Base-by-base conservation (phyloP, 768 basidiomycete species). In the Lactarius hatsudake region DNA sequence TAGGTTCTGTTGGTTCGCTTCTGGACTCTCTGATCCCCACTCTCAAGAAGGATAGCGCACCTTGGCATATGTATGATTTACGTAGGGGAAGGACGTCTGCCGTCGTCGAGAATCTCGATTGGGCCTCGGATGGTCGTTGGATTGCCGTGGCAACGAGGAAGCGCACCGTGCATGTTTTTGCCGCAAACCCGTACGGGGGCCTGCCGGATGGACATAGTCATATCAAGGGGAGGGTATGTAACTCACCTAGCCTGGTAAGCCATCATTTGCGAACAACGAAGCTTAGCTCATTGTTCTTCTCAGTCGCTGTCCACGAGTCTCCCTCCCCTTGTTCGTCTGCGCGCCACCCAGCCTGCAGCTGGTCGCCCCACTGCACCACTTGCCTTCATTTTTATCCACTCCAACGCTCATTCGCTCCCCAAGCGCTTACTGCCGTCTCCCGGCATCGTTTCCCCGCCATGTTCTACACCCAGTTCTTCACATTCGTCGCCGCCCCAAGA, bases 101-200 rank as follows among this genome's bases (percentile, higher is more conserved):
- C 6, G 76, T 84, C 5, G 82, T 94, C 17, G 84, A 87, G 62
- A 76, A 76, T 15, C 76, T 88, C 15, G 77, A 76, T 30, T 86
- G 85, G 82, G 80, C 81, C 51, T 68, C 74, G 3, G 87, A 88
- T 71, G 87, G 87, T 17, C 76, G 87, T 42, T 93, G 89, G 89
- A 75, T 86, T 20, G 91, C 85, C 3, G 75, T 92, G 42, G 84
- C 81, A n/a, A 91, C 88, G 45, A 72, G 79, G 73, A 86, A 86
- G 70, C 75, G 86, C 64, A 89, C 86, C 0, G 76, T 87, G 26
- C 91, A 94, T 76, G 77, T 93, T 0, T 94, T 92, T 73, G 84
- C 88, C 9, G 79, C 87, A 9, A 90, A 93, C 74, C 91, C 91
- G 5, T 87, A 87, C 65, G 93, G 91, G 1, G 89, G 93, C 4